phyloP scores from a whole-genome alignment of 805 yeast species.

The Hanseniaspora jakobsenii region DNA sequence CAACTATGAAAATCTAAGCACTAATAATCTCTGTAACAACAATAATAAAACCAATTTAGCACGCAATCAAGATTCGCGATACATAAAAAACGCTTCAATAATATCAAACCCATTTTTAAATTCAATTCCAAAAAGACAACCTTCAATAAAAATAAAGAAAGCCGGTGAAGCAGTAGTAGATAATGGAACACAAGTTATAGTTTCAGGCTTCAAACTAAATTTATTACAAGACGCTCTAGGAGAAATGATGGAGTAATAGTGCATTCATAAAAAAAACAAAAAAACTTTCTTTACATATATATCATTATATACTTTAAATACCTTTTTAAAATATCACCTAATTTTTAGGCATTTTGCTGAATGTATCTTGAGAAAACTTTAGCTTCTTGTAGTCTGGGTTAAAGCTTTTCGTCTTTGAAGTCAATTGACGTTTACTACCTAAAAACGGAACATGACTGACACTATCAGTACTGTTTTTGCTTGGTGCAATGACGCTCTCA shows the following conservation, averaged over 20 bases:
- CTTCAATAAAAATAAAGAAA: constrained; percentile 5
- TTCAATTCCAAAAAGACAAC: constrained; percentile 6
- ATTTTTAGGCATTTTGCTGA: neutral
- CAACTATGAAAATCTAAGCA: no score
- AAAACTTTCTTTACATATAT: neutral
- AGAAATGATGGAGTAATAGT: no score
- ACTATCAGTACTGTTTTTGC: constrained; percentile 36
- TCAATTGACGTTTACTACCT: constrained; percentile 2
- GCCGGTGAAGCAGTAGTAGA: constrained; percentile 2
- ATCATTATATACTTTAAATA: neutral
- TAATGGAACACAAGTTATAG: constrained; percentile 8
- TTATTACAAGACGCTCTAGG: constrained; percentile 6
- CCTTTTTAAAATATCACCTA: neutral
- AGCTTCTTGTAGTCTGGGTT: neutral
- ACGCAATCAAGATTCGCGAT: no score
- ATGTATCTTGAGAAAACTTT: neutral
- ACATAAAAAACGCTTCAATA: no score
- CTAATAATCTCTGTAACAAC: no score
- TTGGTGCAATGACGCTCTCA: constrained; percentile 70
- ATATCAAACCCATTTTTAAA: constrained; percentile 9
- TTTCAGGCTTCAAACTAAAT: constrained; percentile 3
- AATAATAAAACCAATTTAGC: neutral
- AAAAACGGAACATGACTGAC: constrained; percentile 9
- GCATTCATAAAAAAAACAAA: neutral
- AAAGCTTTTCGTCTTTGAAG: neutral